Evolutionary conservation across 805 yeast genomes (phyloP).

Genomic region (Candida stauntonica): DNA sequence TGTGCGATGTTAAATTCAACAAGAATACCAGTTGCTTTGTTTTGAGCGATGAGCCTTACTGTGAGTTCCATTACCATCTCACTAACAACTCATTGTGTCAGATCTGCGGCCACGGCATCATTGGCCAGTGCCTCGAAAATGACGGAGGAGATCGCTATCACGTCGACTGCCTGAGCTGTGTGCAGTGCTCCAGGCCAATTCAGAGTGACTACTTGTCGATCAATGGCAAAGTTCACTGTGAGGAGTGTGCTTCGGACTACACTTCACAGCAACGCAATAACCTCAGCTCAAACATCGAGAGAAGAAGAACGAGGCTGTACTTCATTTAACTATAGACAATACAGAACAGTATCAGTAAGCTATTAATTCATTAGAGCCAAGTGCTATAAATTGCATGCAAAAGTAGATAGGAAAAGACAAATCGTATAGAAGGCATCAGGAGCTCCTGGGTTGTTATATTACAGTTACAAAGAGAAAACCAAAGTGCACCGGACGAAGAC

Average conservation of each 20-base stretch:
- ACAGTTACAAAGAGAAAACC: background rate
- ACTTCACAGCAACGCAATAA: constrained; percentile 5
- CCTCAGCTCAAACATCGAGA: constrained; percentile 17
- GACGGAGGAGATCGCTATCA: constrained; percentile 73
- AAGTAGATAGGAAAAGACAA: too few relatives aligned
- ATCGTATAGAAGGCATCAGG: too few relatives aligned
- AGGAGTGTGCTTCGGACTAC: constrained; percentile 26
- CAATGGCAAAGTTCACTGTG: constrained; percentile 49
- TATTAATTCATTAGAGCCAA: too few relatives aligned
- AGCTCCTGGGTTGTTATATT: too few relatives aligned
- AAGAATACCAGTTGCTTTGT: constrained; percentile 71
- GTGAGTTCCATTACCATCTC: constrained; percentile 71
- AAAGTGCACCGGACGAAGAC: background rate
- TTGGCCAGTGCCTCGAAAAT: constrained; percentile 85
- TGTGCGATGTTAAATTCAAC: constrained; percentile 54
- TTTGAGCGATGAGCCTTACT: constrained; percentile 73
- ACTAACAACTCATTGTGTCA: constrained; percentile 72
- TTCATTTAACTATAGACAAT: constrained; percentile 10
- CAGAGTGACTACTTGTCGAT: constrained; percentile 51
- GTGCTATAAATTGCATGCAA: background rate
- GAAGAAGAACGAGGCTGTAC: constrained; percentile 26
- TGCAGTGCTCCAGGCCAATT: constrained; percentile 49
- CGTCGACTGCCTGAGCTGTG: constrained; percentile 64
- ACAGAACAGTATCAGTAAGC: background rate
- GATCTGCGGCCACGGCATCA: constrained; percentile 70